phyloP scores from a whole-genome alignment of 1,139 yeast genomes.

The Petasospora fabianii region DNA sequence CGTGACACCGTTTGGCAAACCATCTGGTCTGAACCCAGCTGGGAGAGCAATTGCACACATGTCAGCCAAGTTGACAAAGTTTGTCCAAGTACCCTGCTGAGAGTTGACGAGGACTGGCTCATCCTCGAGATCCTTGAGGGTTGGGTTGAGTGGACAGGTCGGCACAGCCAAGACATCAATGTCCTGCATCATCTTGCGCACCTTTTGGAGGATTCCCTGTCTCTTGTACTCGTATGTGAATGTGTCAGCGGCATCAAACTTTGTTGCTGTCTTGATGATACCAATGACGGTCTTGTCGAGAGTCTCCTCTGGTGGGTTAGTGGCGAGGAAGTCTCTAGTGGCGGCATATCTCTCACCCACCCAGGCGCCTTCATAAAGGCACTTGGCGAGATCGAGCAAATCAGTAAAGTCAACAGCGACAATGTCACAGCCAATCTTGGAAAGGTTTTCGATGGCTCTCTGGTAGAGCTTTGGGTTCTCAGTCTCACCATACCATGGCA shows the following conservation, averaged over 20 bases:
- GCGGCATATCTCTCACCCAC: constrained; percentile 93
- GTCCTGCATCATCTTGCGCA: constrained; percentile 49
- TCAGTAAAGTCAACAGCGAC: constrained; percentile 67
- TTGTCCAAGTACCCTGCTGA: constrained; percentile 93
- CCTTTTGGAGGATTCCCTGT: constrained; percentile 65
- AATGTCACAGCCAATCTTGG: constrained; percentile 53
- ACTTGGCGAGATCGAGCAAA: constrained; percentile 75
- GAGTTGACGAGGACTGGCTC: constrained; percentile 88
- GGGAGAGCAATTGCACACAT: constrained; percentile 90
- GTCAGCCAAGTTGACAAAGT: constrained; percentile 92
- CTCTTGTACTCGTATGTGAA: constrained; percentile 84
- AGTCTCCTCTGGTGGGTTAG: constrained; percentile 65
- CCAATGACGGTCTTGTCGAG: constrained; percentile 81
- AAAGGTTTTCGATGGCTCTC: constrained; percentile 56
- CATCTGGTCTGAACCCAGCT: constrained; percentile 79
- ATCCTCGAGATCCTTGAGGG: constrained; percentile 60
- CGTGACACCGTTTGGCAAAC: constrained; percentile 88
- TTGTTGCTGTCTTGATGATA: constrained; percentile 75
- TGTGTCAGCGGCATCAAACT: constrained; percentile 75
- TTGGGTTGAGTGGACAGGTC: constrained; percentile 89
- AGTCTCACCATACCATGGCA: constrained; percentile 76
- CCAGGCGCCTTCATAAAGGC: constrained; percentile 98
- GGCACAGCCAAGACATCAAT: constrained; percentile 84
- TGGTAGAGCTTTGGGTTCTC: constrained; percentile 70
- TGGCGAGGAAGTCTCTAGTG: constrained; percentile 63